Conservation (phyloP, 805 yeast genomes). For the Suhomyces sp. region DNA sequence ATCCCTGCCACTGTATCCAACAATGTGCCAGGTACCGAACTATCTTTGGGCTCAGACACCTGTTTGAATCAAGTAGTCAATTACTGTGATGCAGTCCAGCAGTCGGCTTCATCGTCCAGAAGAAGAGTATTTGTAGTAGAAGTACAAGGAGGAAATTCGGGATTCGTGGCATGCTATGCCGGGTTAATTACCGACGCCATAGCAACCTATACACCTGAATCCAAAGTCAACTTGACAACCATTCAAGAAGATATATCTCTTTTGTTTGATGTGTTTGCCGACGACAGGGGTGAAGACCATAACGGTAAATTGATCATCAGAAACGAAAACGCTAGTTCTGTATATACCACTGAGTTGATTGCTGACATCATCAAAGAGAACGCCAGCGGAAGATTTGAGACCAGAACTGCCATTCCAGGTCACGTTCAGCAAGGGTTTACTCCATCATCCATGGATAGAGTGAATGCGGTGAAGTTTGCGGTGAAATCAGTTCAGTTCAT, state of each 20-base stretch:
- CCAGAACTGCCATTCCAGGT: slow-evolving; percentile 80
- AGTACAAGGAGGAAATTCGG: slow-evolving; percentile 84
- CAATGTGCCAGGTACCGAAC: slow-evolving; percentile 80
- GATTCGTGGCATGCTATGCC: slow-evolving; percentile 68
- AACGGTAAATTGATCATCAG: slow-evolving; percentile 69
- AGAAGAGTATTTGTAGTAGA: slow-evolving; percentile 78
- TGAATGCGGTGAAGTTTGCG: slow-evolving; percentile 69
- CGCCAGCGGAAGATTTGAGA: slow-evolving; percentile 64
- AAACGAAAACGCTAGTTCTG: slow-evolving; percentile 65
- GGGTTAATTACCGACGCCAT: slow-evolving; percentile 71
- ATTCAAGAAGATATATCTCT: slow-evolving; percentile 64
- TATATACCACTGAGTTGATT: slow-evolving; percentile 63
- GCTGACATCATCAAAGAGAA: slow-evolving; percentile 69
- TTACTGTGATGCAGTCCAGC: slow-evolving; percentile 77
- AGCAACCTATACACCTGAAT: slow-evolving; percentile 76
- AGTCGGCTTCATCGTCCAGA: slow-evolving; percentile 75
- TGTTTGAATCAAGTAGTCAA: slow-evolving; percentile 67
- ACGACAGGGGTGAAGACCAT: slow-evolving; percentile 61
- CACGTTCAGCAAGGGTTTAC: slow-evolving; percentile 84
- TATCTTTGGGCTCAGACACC: slow-evolving; percentile 73
- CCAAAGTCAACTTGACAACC: slow-evolving; percentile 56
- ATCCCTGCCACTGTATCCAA: slow-evolving; percentile 80
- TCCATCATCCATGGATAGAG: slow-evolving; percentile 77
- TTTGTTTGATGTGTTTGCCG: slow-evolving; percentile 56
- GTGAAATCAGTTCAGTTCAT: slow-evolving; percentile 67